These are phyloP conservation scores for Pyrenophora seminiperda DNA, from an alignment of 2,329 filamentous ascomycete species.

Conservation along the genomic window DNA sequence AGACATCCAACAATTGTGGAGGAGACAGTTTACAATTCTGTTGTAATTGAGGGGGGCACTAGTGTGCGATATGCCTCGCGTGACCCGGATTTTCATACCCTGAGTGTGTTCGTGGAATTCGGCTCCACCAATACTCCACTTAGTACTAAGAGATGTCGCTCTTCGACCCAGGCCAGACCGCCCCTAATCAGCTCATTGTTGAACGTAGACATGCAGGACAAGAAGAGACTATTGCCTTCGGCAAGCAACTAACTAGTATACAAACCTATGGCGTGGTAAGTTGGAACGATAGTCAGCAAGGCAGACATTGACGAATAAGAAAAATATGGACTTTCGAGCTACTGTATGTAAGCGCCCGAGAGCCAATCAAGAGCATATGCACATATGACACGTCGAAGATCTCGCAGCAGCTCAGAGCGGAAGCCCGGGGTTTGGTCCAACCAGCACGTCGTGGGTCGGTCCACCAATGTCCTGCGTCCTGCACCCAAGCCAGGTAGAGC, in stretches of 20 bases:
- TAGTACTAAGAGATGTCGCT: constrained; percentile 9
- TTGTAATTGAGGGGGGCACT: neutral
- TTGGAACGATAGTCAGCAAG: neutral
- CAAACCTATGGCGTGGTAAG: constrained; percentile 2
- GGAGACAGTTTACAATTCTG: neutral
- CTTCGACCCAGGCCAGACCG: constrained; percentile 13
- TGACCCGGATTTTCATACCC: constrained; percentile 18
- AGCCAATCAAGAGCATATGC: constrained; percentile 25
- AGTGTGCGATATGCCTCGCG: constrained; percentile 8
- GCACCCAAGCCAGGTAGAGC: constrained; percentile 16
- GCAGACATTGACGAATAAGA: constrained; percentile 24
- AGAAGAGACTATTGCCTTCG: constrained; percentile 8
- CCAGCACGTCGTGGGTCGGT: constrained; percentile 23
- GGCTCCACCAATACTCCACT: constrained; percentile 23
- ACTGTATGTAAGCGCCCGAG: constrained; percentile 7
- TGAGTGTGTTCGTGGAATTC: constrained; percentile 20
- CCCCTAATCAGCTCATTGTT: constrained; percentile 4
- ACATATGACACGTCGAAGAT: constrained; percentile 35
- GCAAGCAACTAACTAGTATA: constrained; percentile 6
- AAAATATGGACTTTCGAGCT: constrained; percentile 4
- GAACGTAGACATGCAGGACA: constrained; percentile 17
- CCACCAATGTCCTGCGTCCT: constrained; percentile 32
- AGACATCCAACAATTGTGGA: neutral
- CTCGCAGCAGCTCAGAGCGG: constrained; percentile 11
- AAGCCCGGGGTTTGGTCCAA: constrained; percentile 25